A percentile compares a stretch with the other conserved stretches of the same genome.
Evolutionary conservation across 1,139 yeast species (phyloP).

Genomic region (Nakaseomyces sp.): DNA sequence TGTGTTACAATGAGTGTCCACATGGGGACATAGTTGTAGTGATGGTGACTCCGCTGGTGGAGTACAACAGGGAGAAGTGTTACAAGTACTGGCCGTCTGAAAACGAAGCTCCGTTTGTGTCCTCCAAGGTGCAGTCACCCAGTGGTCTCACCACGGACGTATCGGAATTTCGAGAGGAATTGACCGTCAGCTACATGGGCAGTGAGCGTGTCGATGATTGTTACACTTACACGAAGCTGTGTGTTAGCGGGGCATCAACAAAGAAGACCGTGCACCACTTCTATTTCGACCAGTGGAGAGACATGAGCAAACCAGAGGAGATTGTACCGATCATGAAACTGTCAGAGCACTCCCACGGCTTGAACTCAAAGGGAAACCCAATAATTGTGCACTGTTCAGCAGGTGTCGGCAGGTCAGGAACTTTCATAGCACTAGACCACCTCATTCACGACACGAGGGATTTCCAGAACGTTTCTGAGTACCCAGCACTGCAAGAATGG

Average conservation of each 20-base stretch:
- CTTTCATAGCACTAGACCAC: conserved; percentile 59
- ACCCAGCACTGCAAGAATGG: background rate
- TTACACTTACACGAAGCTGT: conserved; percentile 24
- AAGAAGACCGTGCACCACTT: conserved; percentile 35
- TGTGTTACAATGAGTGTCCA: conserved; percentile 49
- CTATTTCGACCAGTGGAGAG: conserved; percentile 40
- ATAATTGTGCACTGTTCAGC: conserved; percentile 64
- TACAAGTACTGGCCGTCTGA: conserved; percentile 57
- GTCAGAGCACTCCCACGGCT: conserved; percentile 24
- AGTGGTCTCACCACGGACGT: conserved; percentile 16
- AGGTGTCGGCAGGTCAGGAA: conserved; percentile 73
- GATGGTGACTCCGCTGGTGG: conserved; percentile 80
- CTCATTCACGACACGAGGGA: conserved; percentile 34
- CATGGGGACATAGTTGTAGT: conserved; percentile 50
- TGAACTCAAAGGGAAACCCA: conserved; percentile 31
- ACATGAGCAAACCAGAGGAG: conserved; percentile 37
- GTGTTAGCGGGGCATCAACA: conserved; percentile 14
- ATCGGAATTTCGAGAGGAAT: conserved; percentile 16
- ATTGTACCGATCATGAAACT: conserved; percentile 29
- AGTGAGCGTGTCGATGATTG: conserved; percentile 17
- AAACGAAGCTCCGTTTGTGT: conserved; percentile 9
- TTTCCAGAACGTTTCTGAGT: conserved; percentile 16
- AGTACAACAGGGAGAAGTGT: conserved; percentile 56
- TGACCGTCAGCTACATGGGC: conserved; percentile 16
- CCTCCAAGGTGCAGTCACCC: conserved; percentile 19